Evolutionary conservation across 176 grass and related monocot species (phyloP).

Genomic region (Stipa capillata): DNA sequence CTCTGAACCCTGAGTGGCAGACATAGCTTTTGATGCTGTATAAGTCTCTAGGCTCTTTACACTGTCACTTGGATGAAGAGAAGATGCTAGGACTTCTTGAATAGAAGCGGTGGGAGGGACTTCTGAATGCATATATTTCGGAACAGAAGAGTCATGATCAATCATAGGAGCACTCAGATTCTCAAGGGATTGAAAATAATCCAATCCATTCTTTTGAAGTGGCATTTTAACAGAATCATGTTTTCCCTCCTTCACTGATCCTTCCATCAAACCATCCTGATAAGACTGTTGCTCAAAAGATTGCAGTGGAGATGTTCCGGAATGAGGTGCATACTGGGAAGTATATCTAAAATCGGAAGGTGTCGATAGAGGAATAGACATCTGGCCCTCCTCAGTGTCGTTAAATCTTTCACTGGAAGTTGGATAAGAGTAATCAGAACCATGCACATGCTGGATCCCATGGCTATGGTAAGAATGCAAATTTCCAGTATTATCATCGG

Average conservation of each 20-base stretch:
- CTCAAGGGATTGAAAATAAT: slow-evolving; percentile 40
- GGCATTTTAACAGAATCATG: neutral
- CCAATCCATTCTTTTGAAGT: slow-evolving; percentile 23
- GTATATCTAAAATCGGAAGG: slow-evolving; percentile 48
- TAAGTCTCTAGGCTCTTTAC: slow-evolving; percentile 34
- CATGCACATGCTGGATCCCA: slow-evolving; percentile 34
- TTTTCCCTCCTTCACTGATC: neutral
- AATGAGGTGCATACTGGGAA: slow-evolving; percentile 38
- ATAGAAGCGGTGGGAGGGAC: neutral
- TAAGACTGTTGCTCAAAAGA: slow-evolving; percentile 29
- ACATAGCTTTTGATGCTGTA: slow-evolving; percentile 30
- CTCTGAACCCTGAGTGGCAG: slow-evolving; percentile 33
- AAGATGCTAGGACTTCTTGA: slow-evolving; percentile 46
- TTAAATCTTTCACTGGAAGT: slow-evolving; percentile 18
- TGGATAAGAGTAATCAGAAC: slow-evolving; percentile 28
- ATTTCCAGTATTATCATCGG: slow-evolving; percentile 27
- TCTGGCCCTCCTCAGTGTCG: slow-evolving; percentile 25
- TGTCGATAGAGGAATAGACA: slow-evolving; percentile 44
- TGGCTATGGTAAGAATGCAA: slow-evolving; percentile 28
- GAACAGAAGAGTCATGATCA: slow-evolving; percentile 32
- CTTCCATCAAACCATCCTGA: slow-evolving; percentile 20
- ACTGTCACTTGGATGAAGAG: slow-evolving; percentile 38
- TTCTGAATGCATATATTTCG: slow-evolving; percentile 28
- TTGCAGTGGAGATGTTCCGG: slow-evolving; percentile 29
- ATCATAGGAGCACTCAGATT: slow-evolving; percentile 18